phyloP scores from a whole-genome alignment of 2,329 filamentous ascomycete species.

The Arthrobotrys sinensis region DNA sequence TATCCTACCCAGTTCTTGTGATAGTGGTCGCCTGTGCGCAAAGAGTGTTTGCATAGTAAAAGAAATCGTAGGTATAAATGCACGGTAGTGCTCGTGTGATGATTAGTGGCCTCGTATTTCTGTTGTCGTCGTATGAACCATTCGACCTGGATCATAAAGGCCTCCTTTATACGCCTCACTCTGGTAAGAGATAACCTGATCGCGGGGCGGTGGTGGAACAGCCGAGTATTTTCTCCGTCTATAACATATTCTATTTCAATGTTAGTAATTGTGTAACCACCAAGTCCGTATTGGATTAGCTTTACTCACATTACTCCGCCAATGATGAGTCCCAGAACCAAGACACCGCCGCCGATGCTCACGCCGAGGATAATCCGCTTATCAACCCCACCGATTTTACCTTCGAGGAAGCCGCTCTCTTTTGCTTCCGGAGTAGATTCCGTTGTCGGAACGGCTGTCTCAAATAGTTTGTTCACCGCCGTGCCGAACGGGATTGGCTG shows the following conservation, averaged over 20 bases:
- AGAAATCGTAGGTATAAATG: too few relatives aligned
- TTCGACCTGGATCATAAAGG: not conserved
- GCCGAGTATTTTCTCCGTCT: not conserved
- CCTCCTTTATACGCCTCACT: not conserved
- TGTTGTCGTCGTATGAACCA: not conserved
- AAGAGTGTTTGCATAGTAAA: too few relatives aligned
- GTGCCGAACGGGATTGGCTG: conserved; percentile 69
- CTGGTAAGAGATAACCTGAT: not conserved
- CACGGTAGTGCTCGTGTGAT: too few relatives aligned
- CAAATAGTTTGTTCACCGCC: conserved; percentile 66
- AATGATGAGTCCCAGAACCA: conserved; percentile 66
- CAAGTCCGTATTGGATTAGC: too few relatives aligned
- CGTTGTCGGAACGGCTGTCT: conserved; percentile 69
- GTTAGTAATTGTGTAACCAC: not conserved
- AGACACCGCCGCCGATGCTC: conserved; percentile 70
- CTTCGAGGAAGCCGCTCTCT: conserved; percentile 62
- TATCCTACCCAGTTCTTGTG: too few relatives aligned
- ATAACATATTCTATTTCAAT: not conserved
- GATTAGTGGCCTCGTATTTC: too few relatives aligned
- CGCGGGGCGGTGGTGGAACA: not conserved
- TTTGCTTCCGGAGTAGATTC: conserved; percentile 68
- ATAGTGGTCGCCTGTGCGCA: too few relatives aligned
- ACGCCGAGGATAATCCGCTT: conserved; percentile 71
- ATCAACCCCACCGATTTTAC: conserved; percentile 66
- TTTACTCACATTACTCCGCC: conserved; percentile 40